Base-by-base conservation (phyloP, 108 stramenopile genomes). In the Skeletonema grethae region DNA sequence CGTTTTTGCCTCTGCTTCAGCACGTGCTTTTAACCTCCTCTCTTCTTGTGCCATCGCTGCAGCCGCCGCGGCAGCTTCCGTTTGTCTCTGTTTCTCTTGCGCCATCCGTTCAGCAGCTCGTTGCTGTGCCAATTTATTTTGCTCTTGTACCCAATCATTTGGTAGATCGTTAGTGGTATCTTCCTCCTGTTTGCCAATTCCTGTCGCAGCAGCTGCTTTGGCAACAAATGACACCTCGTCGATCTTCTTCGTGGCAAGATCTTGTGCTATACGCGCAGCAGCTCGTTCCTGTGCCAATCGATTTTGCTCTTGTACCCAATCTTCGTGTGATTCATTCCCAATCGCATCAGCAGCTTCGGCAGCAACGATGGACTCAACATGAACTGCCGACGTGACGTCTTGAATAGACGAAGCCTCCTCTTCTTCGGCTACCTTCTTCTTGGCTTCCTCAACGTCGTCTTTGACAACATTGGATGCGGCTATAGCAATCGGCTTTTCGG, bases 231-330 rank as follows among this genome's bases (percentile, higher is more conserved):
- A 18, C 18, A 0, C 18, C n/a, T 16, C 46, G 4, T 16, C 16
- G 5, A 48, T 2, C 46, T 48, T 3, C 46, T 48, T 20, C 8
- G 34, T 6, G 34, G 6, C 0, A 34, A 7, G 34, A 7, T 34
- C 34, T 45, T n/a, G 43, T 18, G 46, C 13, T 30, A 60, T 15
- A 36, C 59, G 30, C 5, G 59, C 59, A n/a, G 35, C 35, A 20
- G 15, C 11, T 31, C 59, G 4, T 60, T 60, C 10, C 59, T 31
- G 35, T n/a, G 36, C 59, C 2, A 60, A 5, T 60, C 36, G 15
- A 34, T 60, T 60, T 31, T 60, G 59, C 25, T 60, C 59, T 20
- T 61, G 28, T 18, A 18, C 5, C 60, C 60, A 61, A 61, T 53
- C 50, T 2, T 61, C 30, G 0, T 5, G 4, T 35, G 50, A 53